Conservation (phyloP, 108 stramenopile genomes). For the Bacterosira constricta region DNA sequence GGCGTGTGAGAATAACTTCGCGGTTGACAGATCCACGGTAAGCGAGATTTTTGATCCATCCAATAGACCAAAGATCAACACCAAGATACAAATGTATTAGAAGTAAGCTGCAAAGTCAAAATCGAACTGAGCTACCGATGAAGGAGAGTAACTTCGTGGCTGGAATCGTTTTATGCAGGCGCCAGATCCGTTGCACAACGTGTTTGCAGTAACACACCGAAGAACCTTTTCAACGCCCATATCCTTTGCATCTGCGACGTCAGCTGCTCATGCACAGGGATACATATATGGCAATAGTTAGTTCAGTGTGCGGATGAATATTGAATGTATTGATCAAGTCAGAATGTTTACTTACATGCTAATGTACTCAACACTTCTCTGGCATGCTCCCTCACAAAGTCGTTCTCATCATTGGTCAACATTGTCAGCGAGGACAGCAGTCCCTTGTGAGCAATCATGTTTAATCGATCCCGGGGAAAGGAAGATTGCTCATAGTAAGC, state of each 20-base stretch:
- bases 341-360: conserved; percentile 12
- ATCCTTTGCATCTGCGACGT: conserved; percentile 31
- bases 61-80: too few relatives aligned
- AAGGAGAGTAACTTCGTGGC: conserved; percentile 38
- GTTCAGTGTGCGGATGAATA: not conserved
- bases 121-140: conserved; percentile 24
- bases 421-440: conserved; percentile 25
- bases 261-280: conserved; percentile 9
- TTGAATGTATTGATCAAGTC: not conserved
- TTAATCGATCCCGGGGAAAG: conserved; percentile 32
- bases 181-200: not conserved
- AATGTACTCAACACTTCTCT: conserved; percentile 3
- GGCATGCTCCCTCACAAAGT: conserved; percentile 9
- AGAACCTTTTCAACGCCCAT: conserved; percentile 24
- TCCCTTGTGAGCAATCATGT: conserved; percentile 45
- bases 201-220: conserved; percentile 6
- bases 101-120: conserved; percentile 19
- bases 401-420: conserved; percentile 21
- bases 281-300: not conserved
- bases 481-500: conserved; percentile 32
- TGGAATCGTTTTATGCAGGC: conserved; percentile 4
- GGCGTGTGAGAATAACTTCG: too few relatives aligned
- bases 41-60: too few relatives aligned
- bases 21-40: not conserved
- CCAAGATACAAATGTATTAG: too few relatives aligned